These are phyloP conservation scores for Paracamarosporium sp. DNA, from an alignment of 2,329 filamentous ascomycete genomes.

Conservation along the genomic window DNA sequence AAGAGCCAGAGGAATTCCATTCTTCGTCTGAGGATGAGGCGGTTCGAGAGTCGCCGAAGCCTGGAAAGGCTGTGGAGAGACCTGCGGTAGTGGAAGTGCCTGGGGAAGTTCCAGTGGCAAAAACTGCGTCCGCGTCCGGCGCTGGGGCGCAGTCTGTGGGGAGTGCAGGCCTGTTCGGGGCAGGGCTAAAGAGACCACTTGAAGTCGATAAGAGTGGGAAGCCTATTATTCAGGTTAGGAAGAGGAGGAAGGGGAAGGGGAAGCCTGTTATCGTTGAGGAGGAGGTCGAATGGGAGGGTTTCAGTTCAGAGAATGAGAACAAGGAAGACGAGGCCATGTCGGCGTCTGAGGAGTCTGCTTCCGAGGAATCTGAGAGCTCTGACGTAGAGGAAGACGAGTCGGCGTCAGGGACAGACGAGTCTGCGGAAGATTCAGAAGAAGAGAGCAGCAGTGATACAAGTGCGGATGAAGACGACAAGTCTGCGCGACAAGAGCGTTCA, in stretches of 20 bases:
- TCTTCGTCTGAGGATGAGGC: conserved; percentile 59
- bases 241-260: conserved; percentile 66
- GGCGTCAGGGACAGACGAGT: conserved; percentile 35
- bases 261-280: conserved; percentile 44
- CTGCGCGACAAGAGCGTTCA: conserved; percentile 52
- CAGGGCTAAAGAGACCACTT: conserved; percentile 85
- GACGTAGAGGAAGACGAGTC: conserved; percentile 20
- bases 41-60: conserved; percentile 23
- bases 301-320: conserved; percentile 59
- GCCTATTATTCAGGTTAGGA: conserved; percentile 83
- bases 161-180: conserved; percentile 60
- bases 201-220: conserved; percentile 79
- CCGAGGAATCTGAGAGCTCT: conserved; percentile 8
- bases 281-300: conserved; percentile 67
- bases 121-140: neutral
- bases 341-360: conserved; percentile 16
- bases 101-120: neutral
- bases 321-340: conserved; percentile 21
- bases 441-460: conserved; percentile 38
- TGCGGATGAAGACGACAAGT: conserved; percentile 45
- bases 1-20: conserved; percentile 54
- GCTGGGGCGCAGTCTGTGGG: conserved; percentile 6
- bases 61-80: conserved; percentile 11
- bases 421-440: conserved; percentile 44
- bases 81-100: neutral